Base-by-base conservation (phyloP, 1,284 basidiomycete species). In the Apiotrichum mycotoxinovorans region DNA sequence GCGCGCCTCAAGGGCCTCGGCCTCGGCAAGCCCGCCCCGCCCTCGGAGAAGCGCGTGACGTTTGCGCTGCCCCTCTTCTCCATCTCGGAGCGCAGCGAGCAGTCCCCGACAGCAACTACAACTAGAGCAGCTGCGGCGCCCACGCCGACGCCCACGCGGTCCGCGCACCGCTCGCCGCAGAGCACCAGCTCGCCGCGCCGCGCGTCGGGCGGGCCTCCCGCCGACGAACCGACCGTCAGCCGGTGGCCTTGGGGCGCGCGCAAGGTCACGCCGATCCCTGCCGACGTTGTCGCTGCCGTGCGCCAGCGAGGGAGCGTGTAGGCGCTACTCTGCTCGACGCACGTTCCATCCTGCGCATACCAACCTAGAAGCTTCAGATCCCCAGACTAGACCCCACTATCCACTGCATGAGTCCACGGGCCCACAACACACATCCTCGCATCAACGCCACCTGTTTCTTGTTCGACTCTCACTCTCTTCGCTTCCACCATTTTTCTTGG, bases 231-330 rank as follows among this genome's bases (percentile, higher is more conserved):
- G 7, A 42, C 49, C 12, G 49, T 42, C 27, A 22, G 17, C 38
- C 18, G 30, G 12, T 51, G 38, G 38, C 49, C 49, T n/a, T 51
- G 49, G 49, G 49, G 49, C 38, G 49, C 49, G 49, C 38, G 49
- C n/a, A 25, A 27, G 2, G 40, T 48, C n/a, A 48, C 46, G 20
- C 46, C 46, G 22, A 37, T 48, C 46, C 46, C 46, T n/a, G 46
- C 46, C 34, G 46, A 48, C 4, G 46, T 48, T 15, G 46, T 35
- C 15, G 46, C 46, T 7, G 46, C 46, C 2, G 46, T 48, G 18
- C 46, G 46, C 12, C 8, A 17, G 20, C 46, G 46, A 7, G 46
- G 10, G 46, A 48, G 46, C 34, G 30, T 44, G 43, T 22, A n/a
- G n/a, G n/a, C n/a, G n/a, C n/a, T n/a, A n/a, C n/a, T n/a, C n/a